These are phyloP conservation scores for Vitis cinerea DNA, from an alignment of 164 flowering plant genomes.

Conservation along the genomic window DNA sequence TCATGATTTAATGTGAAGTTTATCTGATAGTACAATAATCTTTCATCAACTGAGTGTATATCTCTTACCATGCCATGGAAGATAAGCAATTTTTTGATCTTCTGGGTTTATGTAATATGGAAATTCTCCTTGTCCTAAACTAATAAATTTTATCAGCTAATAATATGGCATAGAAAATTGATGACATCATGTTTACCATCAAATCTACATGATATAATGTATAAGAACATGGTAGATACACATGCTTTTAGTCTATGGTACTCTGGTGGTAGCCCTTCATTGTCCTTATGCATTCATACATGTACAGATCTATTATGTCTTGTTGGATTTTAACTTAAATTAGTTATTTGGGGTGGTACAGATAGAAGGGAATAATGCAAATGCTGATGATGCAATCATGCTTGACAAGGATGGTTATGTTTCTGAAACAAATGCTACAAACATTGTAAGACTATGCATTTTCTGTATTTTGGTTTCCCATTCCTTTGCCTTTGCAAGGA, in stretches of 20 bases:
- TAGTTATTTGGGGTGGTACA: constrained; percentile 29
- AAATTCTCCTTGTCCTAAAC: neutral
- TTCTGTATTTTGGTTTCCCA: neutral
- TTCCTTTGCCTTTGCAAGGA: neutral
- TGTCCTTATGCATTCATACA: too few species aligned
- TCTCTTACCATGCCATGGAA: neutral
- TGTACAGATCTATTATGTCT: too few species aligned
- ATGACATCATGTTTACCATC: neutral
- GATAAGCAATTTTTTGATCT: neutral
- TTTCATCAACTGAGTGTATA: neutral
- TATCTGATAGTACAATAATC: neutral
- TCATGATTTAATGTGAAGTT: constrained; percentile 1
- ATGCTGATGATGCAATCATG: constrained; percentile 93
- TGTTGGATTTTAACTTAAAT: neutral
- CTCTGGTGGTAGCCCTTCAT: too few species aligned
- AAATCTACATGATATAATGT: neutral
- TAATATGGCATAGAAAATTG: neutral
- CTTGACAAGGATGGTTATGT: constrained; percentile 98
- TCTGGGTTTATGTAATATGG: neutral
- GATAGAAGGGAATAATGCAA: constrained; percentile 87
- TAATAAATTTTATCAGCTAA: neutral
- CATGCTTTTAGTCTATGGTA: neutral
- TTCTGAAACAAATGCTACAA: constrained; percentile 98
- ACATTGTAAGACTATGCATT: constrained; percentile 59
- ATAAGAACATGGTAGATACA: neutral